Conservation (phyloP, 2,329 filamentous ascomycete genomes). For the Zymoseptoria ardabiliae region DNA sequence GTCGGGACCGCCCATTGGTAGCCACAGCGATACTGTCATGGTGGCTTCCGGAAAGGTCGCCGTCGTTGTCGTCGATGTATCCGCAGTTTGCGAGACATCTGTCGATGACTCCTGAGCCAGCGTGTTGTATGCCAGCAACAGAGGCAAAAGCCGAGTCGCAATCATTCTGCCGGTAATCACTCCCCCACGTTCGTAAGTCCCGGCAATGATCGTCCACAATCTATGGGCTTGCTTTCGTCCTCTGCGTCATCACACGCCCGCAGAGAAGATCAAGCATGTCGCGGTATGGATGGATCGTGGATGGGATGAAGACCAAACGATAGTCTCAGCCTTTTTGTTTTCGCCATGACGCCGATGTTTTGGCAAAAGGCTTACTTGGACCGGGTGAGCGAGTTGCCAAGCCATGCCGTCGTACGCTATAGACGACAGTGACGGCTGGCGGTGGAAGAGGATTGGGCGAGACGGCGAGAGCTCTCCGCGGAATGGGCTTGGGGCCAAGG, state of each 20-base stretch:
- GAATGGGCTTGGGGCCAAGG: neutral
- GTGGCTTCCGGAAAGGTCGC: neutral
- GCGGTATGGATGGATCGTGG: neutral
- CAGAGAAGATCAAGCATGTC: neutral
- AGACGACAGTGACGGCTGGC: neutral
- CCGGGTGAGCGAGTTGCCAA: neutral
- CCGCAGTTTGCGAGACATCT: neutral
- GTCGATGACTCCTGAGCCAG: neutral
- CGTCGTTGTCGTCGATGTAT: neutral
- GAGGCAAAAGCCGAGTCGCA: neutral
- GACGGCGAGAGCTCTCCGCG: neutral
- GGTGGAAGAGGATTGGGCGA: neutral
- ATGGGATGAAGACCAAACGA: neutral
- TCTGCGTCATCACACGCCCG: too few relatives aligned
- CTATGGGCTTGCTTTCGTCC: neutral
- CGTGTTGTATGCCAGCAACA: neutral
- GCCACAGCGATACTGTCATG: conserved; percentile 11
- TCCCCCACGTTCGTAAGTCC: neutral
- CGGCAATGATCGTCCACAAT: neutral
- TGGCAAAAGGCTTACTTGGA: neutral
- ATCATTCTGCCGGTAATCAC: neutral
- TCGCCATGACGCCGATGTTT: neutral
- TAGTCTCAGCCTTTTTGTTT: neutral
- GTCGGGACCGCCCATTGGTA: conserved; percentile 15
- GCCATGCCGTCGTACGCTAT: neutral